Percentiles rank a stretch among this genome's conserved stretches.
Evolutionary conservation across 2,329 filamentous ascomycete genomes (phyloP).

Genomic region (Penicillium glabrum): DNA sequence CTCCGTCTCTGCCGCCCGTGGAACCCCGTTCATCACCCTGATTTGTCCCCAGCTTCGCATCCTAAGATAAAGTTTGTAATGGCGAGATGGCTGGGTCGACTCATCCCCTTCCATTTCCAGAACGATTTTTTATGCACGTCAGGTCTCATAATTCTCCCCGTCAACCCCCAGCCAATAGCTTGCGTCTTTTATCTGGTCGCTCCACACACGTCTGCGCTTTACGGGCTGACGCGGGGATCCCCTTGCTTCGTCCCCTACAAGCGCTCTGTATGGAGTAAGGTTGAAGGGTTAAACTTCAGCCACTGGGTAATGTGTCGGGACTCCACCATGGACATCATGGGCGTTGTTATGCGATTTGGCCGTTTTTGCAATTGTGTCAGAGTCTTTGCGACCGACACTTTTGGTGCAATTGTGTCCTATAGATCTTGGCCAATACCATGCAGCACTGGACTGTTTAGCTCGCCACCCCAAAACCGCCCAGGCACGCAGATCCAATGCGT

Average conservation of each 20-base stretch:
- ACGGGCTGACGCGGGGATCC: conserved; percentile 1
- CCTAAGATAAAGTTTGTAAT: conserved; percentile 18
- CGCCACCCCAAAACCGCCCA: conserved; percentile 3
- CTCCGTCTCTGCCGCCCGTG: conserved; percentile 11
- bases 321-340: not conserved
- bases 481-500: conserved; percentile 6
- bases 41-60: conserved; percentile 14
- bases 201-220: not conserved
- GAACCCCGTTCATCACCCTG: conserved; percentile 9
- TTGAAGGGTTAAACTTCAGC: conserved; percentile 14
- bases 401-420: not conserved
- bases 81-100: conserved; percentile 11
- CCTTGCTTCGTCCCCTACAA: conserved; percentile 21
- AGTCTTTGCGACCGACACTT: conserved; percentile 1
- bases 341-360: conserved; percentile 17
- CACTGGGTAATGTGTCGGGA: conserved; percentile 7
- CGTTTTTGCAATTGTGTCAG: conserved; percentile 16
- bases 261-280: conserved; percentile 11
- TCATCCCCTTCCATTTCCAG: conserved; percentile 10
- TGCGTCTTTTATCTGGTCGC: not conserved
- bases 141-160: conserved; percentile 1
- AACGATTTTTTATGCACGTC: conserved; percentile 1
- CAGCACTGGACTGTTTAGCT: conserved; percentile 1
- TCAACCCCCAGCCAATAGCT: not conserved
- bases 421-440: not conserved